Evolutionary conservation across 768 basidiomycete species (phyloP), one percentile per base, ranked within the genome.

Genomic region (Termitomyces sp.): DNA sequence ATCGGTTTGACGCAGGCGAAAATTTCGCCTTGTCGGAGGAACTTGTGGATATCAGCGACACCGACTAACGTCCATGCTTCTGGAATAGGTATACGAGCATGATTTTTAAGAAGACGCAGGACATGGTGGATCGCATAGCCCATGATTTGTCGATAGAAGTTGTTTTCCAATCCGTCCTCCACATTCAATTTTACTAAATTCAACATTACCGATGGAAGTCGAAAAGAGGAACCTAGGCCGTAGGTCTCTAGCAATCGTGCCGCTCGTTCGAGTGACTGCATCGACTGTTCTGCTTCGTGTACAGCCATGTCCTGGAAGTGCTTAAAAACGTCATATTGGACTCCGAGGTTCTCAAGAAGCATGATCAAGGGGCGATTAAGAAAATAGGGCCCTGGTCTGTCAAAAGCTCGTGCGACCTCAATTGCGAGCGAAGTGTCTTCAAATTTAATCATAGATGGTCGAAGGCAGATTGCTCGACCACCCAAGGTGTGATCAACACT

Each of bases 391-490:
- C 80, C 78, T 2, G 86, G 86, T 40, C 74, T 72, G 59, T 84
- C 77, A 65, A 89, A 90, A 3, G 81, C 78, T 27, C 75, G 70
- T 0, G 88, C 86, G 42, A 90, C 82, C 64, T 89, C 85, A 12
- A 89, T 76, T 5, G 73, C 72, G 3, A 62, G 68, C 0, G 75
- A 76, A 20, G 74, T 73, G 1, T 76, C 76, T 27, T 79, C 70
- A 58, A 90, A 90, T 65, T 91, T 90, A 60, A 80, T 76, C 85
- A 88, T 88, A 0, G 83, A 85, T 1, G 72, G 75, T 7, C 86
- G 70, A 1, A 87, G 66, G 40, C 74, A 71, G 29, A 89, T 73
- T 3, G 70, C 69, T n/a, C 73, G 70, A 7, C 82, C 86, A 13
- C 53, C 12, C 7, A 88, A 68, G 3, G 50, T 72, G 58, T 84